Base-by-base conservation (phyloP, 176 grass and related monocot genomes). In the Rhynchospora tenuis region DNA sequence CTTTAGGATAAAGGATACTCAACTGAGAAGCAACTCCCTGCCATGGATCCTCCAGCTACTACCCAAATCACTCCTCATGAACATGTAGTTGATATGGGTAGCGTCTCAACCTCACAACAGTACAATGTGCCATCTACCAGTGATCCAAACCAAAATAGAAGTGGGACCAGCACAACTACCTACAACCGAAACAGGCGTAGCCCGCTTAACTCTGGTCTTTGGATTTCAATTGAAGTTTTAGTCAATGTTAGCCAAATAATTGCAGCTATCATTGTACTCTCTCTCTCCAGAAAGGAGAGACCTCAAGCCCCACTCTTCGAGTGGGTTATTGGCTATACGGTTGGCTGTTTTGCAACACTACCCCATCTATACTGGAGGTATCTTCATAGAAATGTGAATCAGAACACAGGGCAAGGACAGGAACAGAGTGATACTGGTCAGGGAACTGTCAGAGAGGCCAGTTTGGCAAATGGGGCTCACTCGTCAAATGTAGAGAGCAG, bases 321-420 rank as follows among this genome's bases (percentile, higher is more conserved):
- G 42, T 99, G 96, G 93, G 60, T 99, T 79, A 93, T 99, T 85
- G 96, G 96, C 83, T 99, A 95, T 84, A 91, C 89, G 7, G 84
- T 92, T 88, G 96, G 96, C 59, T 99, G 96, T 89, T 88, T 91
- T 78, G 89, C 88, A 6, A 95, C 91, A 2, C 83, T 99, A 47
- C 96, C 96, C 59, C 91, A 99, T 91, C 91, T 99, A 88, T 99
- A 93, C 84, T 95, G 96, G 96, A 89, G 89, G 47, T 95, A 93
- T 83, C 85, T 95, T 93, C 91, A 99, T 79, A 88, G 88, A 72
- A 95, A 92, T 61, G 85, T 88, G 56, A 93, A 87, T 80, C 59
- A 82, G 44, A 82, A 82, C 26, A 67, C 46, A 72, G 44, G 80
- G 20, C 71, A 64, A 24, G 44, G 59, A 46, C 78, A 46, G 78